A percentile compares a stretch with the other conserved stretches of the same genome.
These are phyloP conservation scores for Brettanomyces custersianus DNA, from an alignment of 805 yeast species.

Conservation along the genomic window DNA sequence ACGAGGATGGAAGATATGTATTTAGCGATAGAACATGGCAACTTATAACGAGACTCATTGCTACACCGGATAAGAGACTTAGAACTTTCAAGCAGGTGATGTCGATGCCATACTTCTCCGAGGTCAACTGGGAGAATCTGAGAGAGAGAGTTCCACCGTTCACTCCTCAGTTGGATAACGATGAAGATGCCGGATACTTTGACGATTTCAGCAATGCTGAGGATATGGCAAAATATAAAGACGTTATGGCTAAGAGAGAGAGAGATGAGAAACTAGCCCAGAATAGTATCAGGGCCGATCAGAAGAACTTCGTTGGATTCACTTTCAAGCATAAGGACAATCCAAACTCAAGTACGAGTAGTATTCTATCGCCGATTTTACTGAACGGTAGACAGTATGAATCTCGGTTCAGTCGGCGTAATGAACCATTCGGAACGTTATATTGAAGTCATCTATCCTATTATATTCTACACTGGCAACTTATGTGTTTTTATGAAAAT, in stretches of 20 bases:
- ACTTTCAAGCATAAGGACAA: constrained; percentile 81
- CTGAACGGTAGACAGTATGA: constrained; percentile 13
- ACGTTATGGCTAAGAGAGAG: constrained; percentile 86
- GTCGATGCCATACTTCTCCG: constrained; percentile 73
- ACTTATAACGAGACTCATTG: constrained; percentile 67
- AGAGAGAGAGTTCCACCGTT: constrained; percentile 82
- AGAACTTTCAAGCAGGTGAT: constrained; percentile 76
- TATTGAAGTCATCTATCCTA: constrained; percentile 15
- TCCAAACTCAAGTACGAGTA: constrained; percentile 38
- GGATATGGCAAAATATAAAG: constrained; percentile 96
- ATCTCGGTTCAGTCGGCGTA: constrained; percentile 16
- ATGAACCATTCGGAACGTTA: constrained; percentile 28
- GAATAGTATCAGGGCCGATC: constrained; percentile 45
- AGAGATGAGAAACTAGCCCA: constrained; percentile 77
- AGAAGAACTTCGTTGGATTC: constrained; percentile 83
- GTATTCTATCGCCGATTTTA: constrained; percentile 25
- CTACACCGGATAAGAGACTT: constrained; percentile 67
- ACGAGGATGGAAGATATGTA: constrained; percentile 84
- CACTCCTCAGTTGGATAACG: constrained; percentile 93
- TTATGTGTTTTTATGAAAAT: too few relatives aligned
- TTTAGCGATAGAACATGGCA: constrained; percentile 97
- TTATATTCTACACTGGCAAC: too few relatives aligned
- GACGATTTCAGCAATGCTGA: constrained; percentile 96
- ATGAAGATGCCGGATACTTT: constrained; percentile 97
- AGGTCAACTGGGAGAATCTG: constrained; percentile 67